Percentiles rank a stretch among this genome's conserved stretches.
These are phyloP conservation scores for Nakaseomyces nivariensis DNA, from an alignment of 1,139 yeast species.

Conservation along the genomic window DNA sequence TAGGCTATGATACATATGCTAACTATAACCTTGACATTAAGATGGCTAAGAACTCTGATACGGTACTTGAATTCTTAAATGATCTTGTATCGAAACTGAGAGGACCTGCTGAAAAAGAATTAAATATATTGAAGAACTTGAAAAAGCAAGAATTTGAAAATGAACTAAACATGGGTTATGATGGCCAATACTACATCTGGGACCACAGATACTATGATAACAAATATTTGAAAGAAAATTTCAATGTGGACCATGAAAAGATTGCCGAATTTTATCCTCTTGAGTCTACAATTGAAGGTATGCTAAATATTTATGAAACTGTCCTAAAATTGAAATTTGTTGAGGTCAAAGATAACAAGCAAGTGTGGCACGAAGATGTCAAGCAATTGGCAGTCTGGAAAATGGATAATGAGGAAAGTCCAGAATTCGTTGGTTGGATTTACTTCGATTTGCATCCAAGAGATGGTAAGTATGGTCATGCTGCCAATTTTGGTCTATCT, in stretches of 20 bases:
- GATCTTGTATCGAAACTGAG: slow-evolving; percentile 50
- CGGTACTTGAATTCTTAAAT: slow-evolving; percentile 48
- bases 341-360: slow-evolving; percentile 34
- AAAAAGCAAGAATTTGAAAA: slow-evolving; percentile 43
- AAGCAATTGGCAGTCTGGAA: slow-evolving; percentile 68
- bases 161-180: slow-evolving; percentile 34
- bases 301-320: slow-evolving; percentile 61
- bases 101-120: slow-evolving; percentile 51
- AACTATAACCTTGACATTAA: slow-evolving; percentile 63
- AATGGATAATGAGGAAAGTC: slow-evolving; percentile 36
- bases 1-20: slow-evolving; percentile 61
- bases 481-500: slow-evolving; percentile 66
- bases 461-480: slow-evolving; percentile 78
- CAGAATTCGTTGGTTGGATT: slow-evolving; percentile 68
- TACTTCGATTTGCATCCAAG: slow-evolving; percentile 79
- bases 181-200: slow-evolving; percentile 56
- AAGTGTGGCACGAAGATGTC: slow-evolving; percentile 72
- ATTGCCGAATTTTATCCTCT: slow-evolving; percentile 75
- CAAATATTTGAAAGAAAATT: slow-evolving; percentile 53
- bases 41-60: slow-evolving; percentile 62
- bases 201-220: slow-evolving; percentile 61
- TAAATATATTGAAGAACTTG: slow-evolving; percentile 38
- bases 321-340: slow-evolving; percentile 60
- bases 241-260: slow-evolving; percentile 59
- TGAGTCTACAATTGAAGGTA: slow-evolving; percentile 52